Evolutionary conservation across 2,329 filamentous ascomycete genomes (phyloP), one percentile per base, ranked within the genome.

Genomic region (Aspergillus chevalieri): DNA sequence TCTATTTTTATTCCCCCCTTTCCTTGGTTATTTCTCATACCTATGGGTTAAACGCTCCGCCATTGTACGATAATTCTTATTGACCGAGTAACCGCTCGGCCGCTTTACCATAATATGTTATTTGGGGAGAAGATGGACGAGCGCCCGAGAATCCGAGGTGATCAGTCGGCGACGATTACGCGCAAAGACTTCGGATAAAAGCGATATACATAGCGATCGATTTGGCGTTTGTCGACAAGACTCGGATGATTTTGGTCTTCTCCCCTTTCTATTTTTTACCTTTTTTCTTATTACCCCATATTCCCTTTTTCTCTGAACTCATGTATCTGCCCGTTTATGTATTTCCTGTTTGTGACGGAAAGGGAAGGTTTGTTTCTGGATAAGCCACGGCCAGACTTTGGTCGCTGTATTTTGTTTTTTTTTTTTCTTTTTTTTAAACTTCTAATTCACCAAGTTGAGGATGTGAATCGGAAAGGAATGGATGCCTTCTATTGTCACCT

Each of bases 11-110:
- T 30, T 30, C 26, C 26, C 26, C 26, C 5, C 4, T 30, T 30
- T 30, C 26, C 26, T 30, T 30, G 26, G 10, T 30, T 30, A 30
- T 26, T 28, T 50, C 43, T 56, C 59, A 56, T 56, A 56, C 59
- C 60, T 57, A 66, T 63, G 63, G 58, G 58, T 63, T 59, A 19
- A 58, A 61, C 60, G 60, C 57, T 60, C 59, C 62, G 59, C 62
- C 62, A 63, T 63, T 70, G 72, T 73, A 72, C 67, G 67, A 74
- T 75, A 75, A 70, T 74, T 69, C 61, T 72, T 68, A 60, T 60
- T 64, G 59, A 59, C 60, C 54, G 54, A 57, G 50, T 57, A 53
- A 47, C 53, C 55, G 15, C 49, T 53, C 50, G 50, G 49, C 55
- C 51, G 47, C 53, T 51, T 45, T 57, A 57, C 57, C 59, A 63